Evolutionary conservation across 148 eudicot species (phyloP).

Genomic region (Nepenthes gracilis): DNA sequence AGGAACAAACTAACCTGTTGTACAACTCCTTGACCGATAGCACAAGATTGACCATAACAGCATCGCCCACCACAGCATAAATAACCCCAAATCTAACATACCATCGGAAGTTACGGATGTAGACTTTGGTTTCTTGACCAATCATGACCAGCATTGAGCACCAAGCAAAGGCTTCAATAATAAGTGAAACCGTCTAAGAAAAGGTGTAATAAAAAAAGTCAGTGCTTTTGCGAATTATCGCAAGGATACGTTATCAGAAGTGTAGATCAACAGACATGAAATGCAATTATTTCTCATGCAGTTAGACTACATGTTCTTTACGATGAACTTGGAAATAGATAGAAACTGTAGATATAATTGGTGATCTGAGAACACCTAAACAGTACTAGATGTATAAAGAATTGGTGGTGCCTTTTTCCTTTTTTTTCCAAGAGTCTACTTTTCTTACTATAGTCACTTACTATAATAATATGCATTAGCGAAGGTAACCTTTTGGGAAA

Average conservation of each 20-base stretch:
- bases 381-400: no score
- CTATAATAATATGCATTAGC: no score
- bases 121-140: constrained; percentile 69
- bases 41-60: constrained; percentile 70
- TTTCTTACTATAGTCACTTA: no score
- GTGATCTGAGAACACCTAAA: no score
- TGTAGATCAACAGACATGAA: background rate
- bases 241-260: background rate
- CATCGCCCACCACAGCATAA: constrained; percentile 76
- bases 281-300: background rate
- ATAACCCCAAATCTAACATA: constrained; percentile 71
- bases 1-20: constrained; percentile 37
- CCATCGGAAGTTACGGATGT: constrained; percentile 79
- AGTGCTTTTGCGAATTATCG: background rate
- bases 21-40: constrained; percentile 61
- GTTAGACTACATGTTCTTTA: no score
- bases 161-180: constrained; percentile 78
- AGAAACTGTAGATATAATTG: no score
- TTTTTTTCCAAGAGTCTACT: no score
- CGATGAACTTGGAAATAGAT: no score
- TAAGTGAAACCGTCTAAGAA: constrained; percentile 49
- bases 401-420: no score
- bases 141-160: constrained; percentile 66
- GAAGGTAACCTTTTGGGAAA: no score
- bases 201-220: constrained; percentile 2